Conservation (phyloP, 164 flowering plant species). For the Macadamia integrifolia region DNA sequence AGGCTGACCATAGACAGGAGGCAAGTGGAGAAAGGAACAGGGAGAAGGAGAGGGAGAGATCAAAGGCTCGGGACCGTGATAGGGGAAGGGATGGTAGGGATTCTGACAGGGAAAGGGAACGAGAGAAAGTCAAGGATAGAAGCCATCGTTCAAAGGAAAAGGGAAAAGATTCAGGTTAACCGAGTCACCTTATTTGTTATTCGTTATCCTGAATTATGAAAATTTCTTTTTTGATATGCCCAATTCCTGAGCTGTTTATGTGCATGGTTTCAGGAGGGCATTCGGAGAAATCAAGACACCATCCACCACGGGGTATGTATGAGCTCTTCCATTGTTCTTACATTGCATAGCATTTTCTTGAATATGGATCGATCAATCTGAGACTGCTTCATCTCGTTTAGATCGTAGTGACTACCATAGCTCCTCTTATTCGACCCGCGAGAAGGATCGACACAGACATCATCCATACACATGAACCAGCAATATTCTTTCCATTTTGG, state of each 20-base stretch:
- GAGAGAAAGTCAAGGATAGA: constrained; percentile 56
- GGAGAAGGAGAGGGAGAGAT: constrained; percentile 49
- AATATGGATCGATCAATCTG: neutral
- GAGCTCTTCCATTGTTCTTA: neutral
- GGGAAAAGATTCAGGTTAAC: constrained; percentile 49
- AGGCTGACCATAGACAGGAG: constrained; percentile 42
- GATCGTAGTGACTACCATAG: constrained; percentile 66
- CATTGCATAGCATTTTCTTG: neutral
- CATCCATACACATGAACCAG: constrained; percentile 29
- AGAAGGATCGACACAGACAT: constrained; percentile 79
- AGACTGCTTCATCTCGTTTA: constrained; percentile 11
- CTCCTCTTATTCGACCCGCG: constrained; percentile 65
- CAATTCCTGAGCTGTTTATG: neutral
- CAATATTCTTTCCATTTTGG: no score
- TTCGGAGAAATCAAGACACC: constrained; percentile 69
- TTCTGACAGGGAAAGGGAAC: constrained; percentile 52
- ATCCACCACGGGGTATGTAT: constrained; percentile 66
- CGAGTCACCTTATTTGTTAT: neutral
- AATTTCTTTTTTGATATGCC: neutral
- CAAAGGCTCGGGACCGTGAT: constrained; percentile 16
- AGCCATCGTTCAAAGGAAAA: constrained; percentile 67
- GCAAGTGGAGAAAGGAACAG: constrained; percentile 45
- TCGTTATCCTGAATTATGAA: neutral
- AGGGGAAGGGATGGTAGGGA: constrained; percentile 52
- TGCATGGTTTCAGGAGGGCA: constrained; percentile 42